Conservation (phyloP, 169 alveolate species). For the Theileria orientalis region DNA sequence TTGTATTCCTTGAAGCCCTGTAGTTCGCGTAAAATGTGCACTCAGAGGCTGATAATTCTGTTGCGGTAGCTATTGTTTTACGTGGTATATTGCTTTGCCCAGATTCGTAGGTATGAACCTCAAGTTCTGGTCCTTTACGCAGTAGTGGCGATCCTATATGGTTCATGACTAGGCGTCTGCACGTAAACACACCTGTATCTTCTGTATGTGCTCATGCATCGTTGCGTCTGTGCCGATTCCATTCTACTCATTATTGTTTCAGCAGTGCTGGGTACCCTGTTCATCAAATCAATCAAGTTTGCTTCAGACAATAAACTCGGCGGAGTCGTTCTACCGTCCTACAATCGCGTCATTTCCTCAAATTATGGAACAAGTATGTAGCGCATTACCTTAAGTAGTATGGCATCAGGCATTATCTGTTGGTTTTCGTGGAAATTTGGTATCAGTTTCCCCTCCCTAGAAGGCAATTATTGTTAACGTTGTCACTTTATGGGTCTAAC, state of each 20-base stretch:
- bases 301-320: constrained; percentile 92
- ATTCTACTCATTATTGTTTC: constrained; percentile 54
- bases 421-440: constrained; percentile 83
- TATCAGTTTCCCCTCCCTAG: constrained; percentile 60
- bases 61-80: not conserved
- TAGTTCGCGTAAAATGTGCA: constrained; percentile 4
- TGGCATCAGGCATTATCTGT: constrained; percentile 65
- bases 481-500: no score
- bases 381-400: constrained; percentile 51
- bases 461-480: constrained; percentile 53
- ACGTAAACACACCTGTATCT: constrained; percentile 82
- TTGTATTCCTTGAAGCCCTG: constrained; percentile 69
- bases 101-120: constrained; percentile 60
- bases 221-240: constrained; percentile 99
- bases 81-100: constrained; percentile 62
- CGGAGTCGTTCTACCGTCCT: constrained; percentile 85
- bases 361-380: not conserved
- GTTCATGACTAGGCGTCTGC: constrained; percentile 25
- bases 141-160: constrained; percentile 91
- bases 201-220: constrained; percentile 97
- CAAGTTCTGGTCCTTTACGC: constrained; percentile 54
- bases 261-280: constrained; percentile 56
- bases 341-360: not conserved
- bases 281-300: constrained; percentile 93
- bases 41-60: not conserved